Base-by-base conservation (phyloP, 495 filamentous ascomycete species). In the Halenospora varia region DNA sequence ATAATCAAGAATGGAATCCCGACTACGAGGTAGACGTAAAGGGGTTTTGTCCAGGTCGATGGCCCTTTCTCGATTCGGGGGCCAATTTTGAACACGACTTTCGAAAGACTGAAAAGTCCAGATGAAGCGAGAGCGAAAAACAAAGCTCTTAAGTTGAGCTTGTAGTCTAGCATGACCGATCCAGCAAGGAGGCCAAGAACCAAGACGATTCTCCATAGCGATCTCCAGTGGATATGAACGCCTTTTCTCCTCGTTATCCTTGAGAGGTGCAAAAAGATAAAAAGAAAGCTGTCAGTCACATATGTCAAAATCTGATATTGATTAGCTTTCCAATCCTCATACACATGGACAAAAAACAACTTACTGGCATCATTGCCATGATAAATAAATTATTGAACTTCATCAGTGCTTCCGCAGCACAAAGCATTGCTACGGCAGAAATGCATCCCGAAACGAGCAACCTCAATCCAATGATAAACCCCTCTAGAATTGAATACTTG, bases 271-370 rank as follows among this genome's bases (percentile, higher is more conserved):
- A 53, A 49, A 3, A 64, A 17, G 3, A 53, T 45, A n/a, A 64
- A 60, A 8, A 57, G 8, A 20, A 59, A 8, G 54, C 62, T 60
- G 25, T 64, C 62, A 44, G 35, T 50, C 4, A 57, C 62, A 52
- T 60, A 64, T 13, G 62, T 60, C 24, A 64, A 45, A 18, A 64
- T 51, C 62, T 64, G 29, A 35, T 35, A 35, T 35, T 13, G 29
- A 13, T n/a, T n/a, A n/a, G n/a, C n/a, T n/a, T n/a, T n/a, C n/a
- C n/a, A n/a, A n/a, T n/a, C n/a, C n/a, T n/a, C n/a, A n/a, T n/a
- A n/a, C 23, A 50, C 4, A 50, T 25, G 25, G 24, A 50, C 25
- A 11, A 22, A 50, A 23, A 6, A 11, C 44, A 19, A 52, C 57
- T 53, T 41, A 64, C 62, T 26, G 62, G 54, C 15, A 64, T 13